A percentile compares a stretch with the other conserved stretches of the same genome.
These are phyloP conservation scores for Zizania palustris DNA, from an alignment of 202 grass and related monocot species.

Conservation along the genomic window DNA sequence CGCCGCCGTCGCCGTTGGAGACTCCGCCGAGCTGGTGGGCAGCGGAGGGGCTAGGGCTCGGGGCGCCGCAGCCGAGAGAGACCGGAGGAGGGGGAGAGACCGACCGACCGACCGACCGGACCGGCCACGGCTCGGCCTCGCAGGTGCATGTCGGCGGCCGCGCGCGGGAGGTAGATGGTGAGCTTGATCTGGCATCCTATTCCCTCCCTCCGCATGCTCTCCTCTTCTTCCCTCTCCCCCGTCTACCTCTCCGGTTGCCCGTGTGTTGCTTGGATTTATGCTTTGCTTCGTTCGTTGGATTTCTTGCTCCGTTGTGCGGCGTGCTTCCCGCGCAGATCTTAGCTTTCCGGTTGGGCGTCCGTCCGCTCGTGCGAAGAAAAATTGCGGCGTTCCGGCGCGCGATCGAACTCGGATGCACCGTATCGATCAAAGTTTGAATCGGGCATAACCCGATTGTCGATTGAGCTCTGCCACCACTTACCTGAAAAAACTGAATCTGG, in stretches of 20 bases:
- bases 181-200: background rate
- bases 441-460: background rate
- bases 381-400: background rate
- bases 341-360: no score
- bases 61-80: background rate
- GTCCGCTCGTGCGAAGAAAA: background rate
- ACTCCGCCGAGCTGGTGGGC: background rate
- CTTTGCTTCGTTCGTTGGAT: background rate
- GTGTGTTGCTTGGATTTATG: no score
- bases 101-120: background rate
- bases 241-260: no score
- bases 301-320: background rate
- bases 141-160: background rate
- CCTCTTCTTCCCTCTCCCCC: background rate
- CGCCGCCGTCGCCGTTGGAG: background rate
- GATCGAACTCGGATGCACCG: background rate
- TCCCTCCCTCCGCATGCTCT: no score
- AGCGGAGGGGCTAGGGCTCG: background rate
- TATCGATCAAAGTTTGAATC: background rate
- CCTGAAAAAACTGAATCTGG: background rate
- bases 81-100: background rate
- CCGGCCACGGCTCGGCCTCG: background rate
- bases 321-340: background rate
- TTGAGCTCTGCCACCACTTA: background rate
- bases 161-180: constrained; percentile 17